Conservation (phyloP, 2,329 filamentous ascomycete genomes). For the Microdochium paspali region DNA sequence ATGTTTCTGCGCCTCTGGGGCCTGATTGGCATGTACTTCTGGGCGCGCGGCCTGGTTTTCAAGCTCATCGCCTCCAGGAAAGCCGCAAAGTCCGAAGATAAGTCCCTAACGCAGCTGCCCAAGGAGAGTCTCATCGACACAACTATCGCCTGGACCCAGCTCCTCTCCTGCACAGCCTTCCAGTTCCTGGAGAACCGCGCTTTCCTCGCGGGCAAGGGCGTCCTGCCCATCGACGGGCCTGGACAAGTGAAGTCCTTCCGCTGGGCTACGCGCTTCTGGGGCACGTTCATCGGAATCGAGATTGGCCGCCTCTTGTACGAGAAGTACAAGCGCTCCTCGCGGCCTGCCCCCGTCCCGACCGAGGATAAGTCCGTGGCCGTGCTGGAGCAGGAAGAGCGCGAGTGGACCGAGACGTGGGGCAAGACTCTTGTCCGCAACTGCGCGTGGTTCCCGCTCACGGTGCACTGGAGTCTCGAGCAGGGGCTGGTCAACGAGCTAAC, state of each 20-base stretch:
- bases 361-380: conserved; percentile 28
- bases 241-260: conserved; percentile 53
- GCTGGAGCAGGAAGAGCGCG: conserved; percentile 20
- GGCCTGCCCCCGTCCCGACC: conserved; percentile 24
- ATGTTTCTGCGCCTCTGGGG: conserved; percentile 72
- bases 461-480: conserved; percentile 71
- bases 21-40: conserved; percentile 63
- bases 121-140: conserved; percentile 31
- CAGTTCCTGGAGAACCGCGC: conserved; percentile 78
- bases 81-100: conserved; percentile 16
- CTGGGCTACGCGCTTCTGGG: conserved; percentile 76
- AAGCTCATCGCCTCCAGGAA: conserved; percentile 19
- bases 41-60: conserved; percentile 43
- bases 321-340: conserved; percentile 23
- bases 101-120: conserved; percentile 6
- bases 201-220: conserved; percentile 65
- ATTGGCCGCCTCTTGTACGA: conserved; percentile 53
- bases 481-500: conserved; percentile 51
- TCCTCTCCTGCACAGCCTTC: conserved; percentile 58
- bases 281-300: conserved; percentile 67
- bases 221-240: conserved; percentile 49
- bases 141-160: conserved; percentile 55
- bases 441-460: conserved; percentile 71
- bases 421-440: conserved; percentile 59
- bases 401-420: conserved; percentile 47